These are phyloP conservation scores for Suaeda aralocaspica DNA, from an alignment of 148 eudicot genomes.

Conservation along the genomic window DNA sequence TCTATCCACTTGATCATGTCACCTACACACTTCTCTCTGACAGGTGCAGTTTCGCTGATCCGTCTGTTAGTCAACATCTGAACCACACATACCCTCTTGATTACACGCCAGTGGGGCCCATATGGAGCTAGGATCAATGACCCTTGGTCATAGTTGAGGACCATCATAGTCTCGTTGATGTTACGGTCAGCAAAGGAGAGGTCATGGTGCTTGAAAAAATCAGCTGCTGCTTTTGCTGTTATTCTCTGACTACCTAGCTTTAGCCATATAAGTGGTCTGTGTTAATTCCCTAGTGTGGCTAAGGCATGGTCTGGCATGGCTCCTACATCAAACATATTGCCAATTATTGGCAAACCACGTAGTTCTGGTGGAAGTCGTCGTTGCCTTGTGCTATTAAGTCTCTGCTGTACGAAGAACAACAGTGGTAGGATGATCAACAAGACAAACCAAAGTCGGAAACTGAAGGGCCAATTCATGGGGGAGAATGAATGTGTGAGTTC, in stretches of 20 bases:
- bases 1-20: slow-evolving; percentile 25
- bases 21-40: slow-evolving; percentile 24
- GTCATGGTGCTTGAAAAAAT: slow-evolving; percentile 23
- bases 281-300: slow-evolving; percentile 11
- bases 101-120: slow-evolving; percentile 14
- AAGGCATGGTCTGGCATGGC: slow-evolving; percentile 22
- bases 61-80: slow-evolving; percentile 21
- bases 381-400: neutral
- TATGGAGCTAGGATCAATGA: slow-evolving; percentile 23
- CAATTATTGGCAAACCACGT: slow-evolving; percentile 18
- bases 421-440: neutral
- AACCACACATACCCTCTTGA: slow-evolving; percentile 15
- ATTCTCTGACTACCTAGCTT: slow-evolving; percentile 20
- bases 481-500: neutral
- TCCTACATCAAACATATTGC: slow-evolving; percentile 25
- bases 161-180: slow-evolving; percentile 27
- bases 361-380: slow-evolving; percentile 27
- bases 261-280: slow-evolving; percentile 25
- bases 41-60: slow-evolving; percentile 10
- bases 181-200: slow-evolving; percentile 24
- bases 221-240: slow-evolving; percentile 18
- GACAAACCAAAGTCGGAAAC: slow-evolving; percentile 2
- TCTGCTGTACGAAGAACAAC: neutral
- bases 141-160: slow-evolving; percentile 15
- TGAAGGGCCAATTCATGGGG: slow-evolving; percentile 16